A percentile compares a stretch with the other conserved stretches of the same genome.
These are phyloP conservation scores for Aureobasidium uvarum DNA, from an alignment of 2,329 filamentous ascomycete genomes.

Conservation along the genomic window DNA sequence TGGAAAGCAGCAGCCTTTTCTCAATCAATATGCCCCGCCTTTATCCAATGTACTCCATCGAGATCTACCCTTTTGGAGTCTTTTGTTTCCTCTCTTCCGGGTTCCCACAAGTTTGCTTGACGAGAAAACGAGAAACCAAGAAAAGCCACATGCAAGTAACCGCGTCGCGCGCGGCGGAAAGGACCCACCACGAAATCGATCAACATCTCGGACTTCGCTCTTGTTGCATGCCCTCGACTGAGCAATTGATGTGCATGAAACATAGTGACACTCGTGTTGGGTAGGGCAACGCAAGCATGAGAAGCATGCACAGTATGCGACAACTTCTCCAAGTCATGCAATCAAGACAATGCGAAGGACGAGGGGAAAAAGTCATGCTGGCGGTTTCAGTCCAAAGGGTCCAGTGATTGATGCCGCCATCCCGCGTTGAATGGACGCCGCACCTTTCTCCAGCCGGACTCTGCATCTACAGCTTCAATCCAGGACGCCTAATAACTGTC, in stretches of 20 bases:
- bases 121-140: neutral
- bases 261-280: neutral
- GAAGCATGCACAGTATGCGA: neutral
- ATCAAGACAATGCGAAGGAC: neutral
- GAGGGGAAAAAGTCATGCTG: neutral
- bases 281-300: conserved; percentile 9
- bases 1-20: neutral
- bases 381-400: conserved; percentile 4
- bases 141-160: conserved; percentile 13
- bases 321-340: neutral
- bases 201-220: neutral
- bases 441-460: conserved; percentile 17
- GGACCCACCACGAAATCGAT: neutral
- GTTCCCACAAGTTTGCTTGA: neutral
- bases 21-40: neutral
- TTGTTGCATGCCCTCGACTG: neutral
- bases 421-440: conserved; percentile 14
- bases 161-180: conserved; percentile 17
- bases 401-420: conserved; percentile 1
- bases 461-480: neutral
- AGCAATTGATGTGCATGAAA: neutral
- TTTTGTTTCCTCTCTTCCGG: neutral
- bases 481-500: conserved; percentile 9
- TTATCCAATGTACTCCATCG: conserved; percentile 9
- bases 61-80: neutral